A percentile compares a stretch with the other conserved stretches of the same genome.
Conservation (phyloP, 352 stramenopile genomes). For the Globisporangium radiosum region DNA sequence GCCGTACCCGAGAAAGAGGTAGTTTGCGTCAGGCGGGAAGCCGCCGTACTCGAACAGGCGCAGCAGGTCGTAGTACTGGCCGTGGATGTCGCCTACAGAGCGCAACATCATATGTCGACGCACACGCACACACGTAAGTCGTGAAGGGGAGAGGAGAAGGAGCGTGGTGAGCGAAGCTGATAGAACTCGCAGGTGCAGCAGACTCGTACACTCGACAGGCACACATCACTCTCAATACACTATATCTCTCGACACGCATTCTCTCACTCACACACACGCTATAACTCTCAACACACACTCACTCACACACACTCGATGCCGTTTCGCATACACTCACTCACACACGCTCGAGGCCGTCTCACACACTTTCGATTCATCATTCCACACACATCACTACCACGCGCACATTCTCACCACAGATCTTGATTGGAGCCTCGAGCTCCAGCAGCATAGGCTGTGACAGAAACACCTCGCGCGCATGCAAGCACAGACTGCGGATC, state of each 20-base stretch:
- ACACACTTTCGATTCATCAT: too few relatives aligned
- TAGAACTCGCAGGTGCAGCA: too few relatives aligned
- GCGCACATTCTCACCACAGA: constrained; percentile 66
- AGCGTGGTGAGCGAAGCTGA: too few relatives aligned
- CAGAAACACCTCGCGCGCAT: constrained; percentile 94
- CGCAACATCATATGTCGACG: too few relatives aligned
- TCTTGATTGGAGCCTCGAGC: constrained; percentile 98
- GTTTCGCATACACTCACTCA: not conserved
- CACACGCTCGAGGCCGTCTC: not conserved
- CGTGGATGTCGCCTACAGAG: constrained; percentile 87
- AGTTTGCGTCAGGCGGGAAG: constrained; percentile 81
- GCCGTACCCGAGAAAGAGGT: constrained; percentile 51
- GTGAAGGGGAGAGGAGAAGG: too few relatives aligned
- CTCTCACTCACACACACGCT: too few relatives aligned
- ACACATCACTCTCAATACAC: not conserved
- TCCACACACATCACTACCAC: too few relatives aligned
- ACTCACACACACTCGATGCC: not conserved
- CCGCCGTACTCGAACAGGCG: constrained; percentile 94
- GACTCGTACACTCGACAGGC: not conserved
- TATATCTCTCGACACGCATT: not conserved
- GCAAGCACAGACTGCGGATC: constrained; percentile 97
- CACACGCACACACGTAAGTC: too few relatives aligned
- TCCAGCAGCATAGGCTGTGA: constrained; percentile 98
- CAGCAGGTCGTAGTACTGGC: constrained; percentile 98
- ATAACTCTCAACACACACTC: too few relatives aligned